Conservation (phyloP, 2,329 filamentous ascomycete species). For the Neofusicoccum parvum region DNA sequence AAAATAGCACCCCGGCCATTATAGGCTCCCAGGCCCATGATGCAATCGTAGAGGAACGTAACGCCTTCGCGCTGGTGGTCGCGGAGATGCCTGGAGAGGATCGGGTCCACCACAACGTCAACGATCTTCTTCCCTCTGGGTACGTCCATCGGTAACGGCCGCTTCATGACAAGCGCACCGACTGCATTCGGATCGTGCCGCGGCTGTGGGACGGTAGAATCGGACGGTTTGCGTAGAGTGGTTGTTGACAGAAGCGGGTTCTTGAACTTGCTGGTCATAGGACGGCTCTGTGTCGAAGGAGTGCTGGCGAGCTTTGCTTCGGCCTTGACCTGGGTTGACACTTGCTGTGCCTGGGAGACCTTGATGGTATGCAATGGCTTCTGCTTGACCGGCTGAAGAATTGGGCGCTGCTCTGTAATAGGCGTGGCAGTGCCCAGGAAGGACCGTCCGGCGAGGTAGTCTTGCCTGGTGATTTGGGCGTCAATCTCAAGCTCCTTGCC, state of each 20-base stretch:
- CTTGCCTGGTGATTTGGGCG: conserved; percentile 60
- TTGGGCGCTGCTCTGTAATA: conserved; percentile 24
- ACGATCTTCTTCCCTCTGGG: conserved; percentile 67
- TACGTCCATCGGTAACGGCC: conserved; percentile 49
- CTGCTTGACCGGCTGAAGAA: conserved; percentile 27
- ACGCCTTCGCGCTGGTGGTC: conserved; percentile 72
- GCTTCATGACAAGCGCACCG: conserved; percentile 68
- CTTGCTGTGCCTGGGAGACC: conserved; percentile 31
- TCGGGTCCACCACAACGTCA: conserved; percentile 72
- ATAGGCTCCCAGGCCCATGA: conserved; percentile 70
- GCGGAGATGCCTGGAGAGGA: conserved; percentile 63
- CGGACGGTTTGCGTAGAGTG: conserved; percentile 49
- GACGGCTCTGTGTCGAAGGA: conserved; percentile 32
- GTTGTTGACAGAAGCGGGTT: conserved; percentile 61
- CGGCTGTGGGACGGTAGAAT: conserved; percentile 55
- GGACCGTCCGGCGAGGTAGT: conserved; percentile 55
- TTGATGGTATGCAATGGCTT: conserved; percentile 31
- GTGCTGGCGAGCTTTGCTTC: conserved; percentile 43
- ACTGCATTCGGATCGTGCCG: conserved; percentile 64
- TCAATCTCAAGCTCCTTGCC: conserved; percentile 73
- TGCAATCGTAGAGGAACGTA: conserved; percentile 72
- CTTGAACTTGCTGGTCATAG: conserved; percentile 57
- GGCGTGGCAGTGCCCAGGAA: conserved; percentile 39
- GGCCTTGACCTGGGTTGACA: conserved; percentile 27
- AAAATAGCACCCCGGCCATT: conserved; percentile 70